A percentile compares a stretch with the other conserved stretches of the same genome.
phyloP scores from a whole-genome alignment of 1,284 basidiomycete genomes.

The Agroathelia rolfsii region DNA sequence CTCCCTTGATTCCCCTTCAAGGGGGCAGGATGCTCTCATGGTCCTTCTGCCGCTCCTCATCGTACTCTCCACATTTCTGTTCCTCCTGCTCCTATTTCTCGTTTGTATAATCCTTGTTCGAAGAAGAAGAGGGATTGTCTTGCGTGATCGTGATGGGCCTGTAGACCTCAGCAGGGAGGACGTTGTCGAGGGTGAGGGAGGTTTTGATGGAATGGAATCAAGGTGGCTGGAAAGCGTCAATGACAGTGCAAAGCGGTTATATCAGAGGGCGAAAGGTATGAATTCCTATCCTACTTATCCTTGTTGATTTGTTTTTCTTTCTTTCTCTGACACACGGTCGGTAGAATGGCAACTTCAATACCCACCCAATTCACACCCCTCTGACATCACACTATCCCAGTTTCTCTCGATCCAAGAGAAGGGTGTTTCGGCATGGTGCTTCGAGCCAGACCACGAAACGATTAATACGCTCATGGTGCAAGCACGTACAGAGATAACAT shows the following conservation, averaged over 20 bases:
- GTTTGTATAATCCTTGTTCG: constrained; percentile 80
- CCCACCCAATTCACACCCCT: constrained; percentile 85
- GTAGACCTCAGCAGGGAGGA: constrained; percentile 90
- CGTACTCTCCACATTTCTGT: constrained; percentile 85
- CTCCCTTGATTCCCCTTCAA: too few relatives aligned
- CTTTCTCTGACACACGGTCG: constrained; percentile 8
- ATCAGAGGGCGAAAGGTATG: constrained; percentile 83
- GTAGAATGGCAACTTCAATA: constrained; percentile 86
- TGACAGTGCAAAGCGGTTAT: constrained; percentile 62
- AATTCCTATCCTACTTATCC: constrained; percentile 11
- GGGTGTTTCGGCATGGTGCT: constrained; percentile 94
- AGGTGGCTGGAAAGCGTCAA: constrained; percentile 86
- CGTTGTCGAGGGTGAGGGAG: constrained; percentile 82
- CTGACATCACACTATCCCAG: constrained; percentile 93
- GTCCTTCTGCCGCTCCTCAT: constrained; percentile 87
- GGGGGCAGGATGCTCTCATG: constrained; percentile 58
- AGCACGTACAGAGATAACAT: constrained; percentile 89
- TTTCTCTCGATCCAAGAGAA: constrained; percentile 98
- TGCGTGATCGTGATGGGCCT: constrained; percentile 85
- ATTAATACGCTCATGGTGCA: constrained; percentile 86
- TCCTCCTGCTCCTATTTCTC: constrained; percentile 85
- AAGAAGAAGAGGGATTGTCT: constrained; percentile 69
- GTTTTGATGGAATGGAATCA: constrained; percentile 83
- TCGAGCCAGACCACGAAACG: constrained; percentile 94
- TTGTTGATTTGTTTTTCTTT: constrained; percentile 6